A percentile compares a stretch with the other conserved stretches of the same genome.
phyloP scores from a whole-genome alignment of 1,284 basidiomycete species.

The Sanghuangporus baumii region DNA sequence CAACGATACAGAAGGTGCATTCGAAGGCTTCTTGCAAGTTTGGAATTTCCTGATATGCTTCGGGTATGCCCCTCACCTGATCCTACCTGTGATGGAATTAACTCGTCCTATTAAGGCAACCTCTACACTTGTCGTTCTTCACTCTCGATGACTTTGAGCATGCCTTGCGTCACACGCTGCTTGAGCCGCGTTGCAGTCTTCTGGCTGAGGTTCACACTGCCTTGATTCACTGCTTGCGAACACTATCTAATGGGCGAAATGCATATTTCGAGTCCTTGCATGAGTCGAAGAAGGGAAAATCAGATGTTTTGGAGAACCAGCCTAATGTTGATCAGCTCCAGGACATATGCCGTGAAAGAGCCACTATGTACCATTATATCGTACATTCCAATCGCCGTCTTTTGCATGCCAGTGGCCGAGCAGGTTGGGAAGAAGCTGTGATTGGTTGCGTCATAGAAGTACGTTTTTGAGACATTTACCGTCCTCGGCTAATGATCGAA shows the following conservation, averaged over 20 bases:
- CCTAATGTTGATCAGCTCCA: slow-evolving; percentile 56
- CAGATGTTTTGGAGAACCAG: slow-evolving; percentile 30
- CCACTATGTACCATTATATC: no score
- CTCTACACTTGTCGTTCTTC: slow-evolving; percentile 85
- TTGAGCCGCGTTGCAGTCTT: slow-evolving; percentile 69
- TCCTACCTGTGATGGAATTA: not conserved
- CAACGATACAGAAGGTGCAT: slow-evolving; percentile 60
- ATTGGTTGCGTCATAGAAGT: slow-evolving; percentile 89
- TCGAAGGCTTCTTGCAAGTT: slow-evolving; percentile 81
- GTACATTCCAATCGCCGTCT: no score
- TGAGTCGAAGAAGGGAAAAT: slow-evolving; percentile 37
- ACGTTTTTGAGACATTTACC: slow-evolving; percentile 29
- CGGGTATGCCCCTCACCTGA: slow-evolving; percentile 46
- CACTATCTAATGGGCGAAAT: slow-evolving; percentile 66
- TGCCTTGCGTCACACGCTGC: slow-evolving; percentile 72
- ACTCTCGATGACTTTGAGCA: slow-evolving; percentile 92
- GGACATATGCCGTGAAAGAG: slow-evolving; percentile 34
- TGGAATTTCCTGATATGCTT: slow-evolving; percentile 94
- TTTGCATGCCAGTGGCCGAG: slow-evolving; percentile 45
- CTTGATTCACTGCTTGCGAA: slow-evolving; percentile 85
- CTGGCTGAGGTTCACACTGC: slow-evolving; percentile 86
- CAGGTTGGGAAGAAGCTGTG: slow-evolving; percentile 82
- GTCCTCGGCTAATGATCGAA: slow-evolving; percentile 3
- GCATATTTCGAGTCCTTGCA: slow-evolving; percentile 64
- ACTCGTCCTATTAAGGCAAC: slow-evolving; percentile 49